Conservation (phyloP, 768 basidiomycete genomes). For the Tubosaeta sp. region DNA sequence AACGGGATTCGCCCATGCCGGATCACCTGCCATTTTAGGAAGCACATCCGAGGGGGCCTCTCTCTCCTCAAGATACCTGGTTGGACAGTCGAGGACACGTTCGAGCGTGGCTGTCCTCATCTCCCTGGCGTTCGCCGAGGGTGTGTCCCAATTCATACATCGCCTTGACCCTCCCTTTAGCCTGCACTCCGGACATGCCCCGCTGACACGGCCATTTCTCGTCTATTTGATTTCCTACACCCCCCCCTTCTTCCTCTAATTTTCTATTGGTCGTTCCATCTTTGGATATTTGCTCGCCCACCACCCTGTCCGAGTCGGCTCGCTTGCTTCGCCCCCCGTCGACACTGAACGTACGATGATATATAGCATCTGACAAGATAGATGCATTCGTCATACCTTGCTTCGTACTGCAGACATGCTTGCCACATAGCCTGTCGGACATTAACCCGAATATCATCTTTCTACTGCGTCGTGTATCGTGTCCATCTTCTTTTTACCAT, state of each 20-base stretch:
- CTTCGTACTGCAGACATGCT: background rate
- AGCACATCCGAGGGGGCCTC: background rate
- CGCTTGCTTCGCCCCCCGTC: background rate
- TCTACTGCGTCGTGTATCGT: slow-evolving; percentile 9
- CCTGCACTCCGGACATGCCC: background rate
- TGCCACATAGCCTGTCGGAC: slow-evolving; percentile 13
- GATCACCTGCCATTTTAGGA: slow-evolving; percentile 2
- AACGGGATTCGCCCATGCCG: slow-evolving; percentile 13
- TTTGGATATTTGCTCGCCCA: background rate
- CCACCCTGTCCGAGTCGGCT: background rate
- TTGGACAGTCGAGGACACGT: background rate
- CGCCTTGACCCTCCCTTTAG: background rate
- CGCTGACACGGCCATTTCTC: background rate
- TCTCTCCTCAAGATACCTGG: background rate
- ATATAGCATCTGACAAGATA: no score
- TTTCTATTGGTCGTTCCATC: background rate
- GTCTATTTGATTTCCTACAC: background rate
- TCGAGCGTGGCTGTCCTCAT: background rate
- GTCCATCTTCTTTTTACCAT: slow-evolving; percentile 4
- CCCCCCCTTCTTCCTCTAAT: background rate
- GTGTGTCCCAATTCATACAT: background rate
- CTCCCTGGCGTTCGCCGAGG: no score
- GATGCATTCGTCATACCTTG: background rate
- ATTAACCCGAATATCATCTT: slow-evolving; percentile 16
- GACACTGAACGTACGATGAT: background rate